Conservation (phyloP, 176 grass and related monocot species). For the Alopecurus myosuroides region DNA sequence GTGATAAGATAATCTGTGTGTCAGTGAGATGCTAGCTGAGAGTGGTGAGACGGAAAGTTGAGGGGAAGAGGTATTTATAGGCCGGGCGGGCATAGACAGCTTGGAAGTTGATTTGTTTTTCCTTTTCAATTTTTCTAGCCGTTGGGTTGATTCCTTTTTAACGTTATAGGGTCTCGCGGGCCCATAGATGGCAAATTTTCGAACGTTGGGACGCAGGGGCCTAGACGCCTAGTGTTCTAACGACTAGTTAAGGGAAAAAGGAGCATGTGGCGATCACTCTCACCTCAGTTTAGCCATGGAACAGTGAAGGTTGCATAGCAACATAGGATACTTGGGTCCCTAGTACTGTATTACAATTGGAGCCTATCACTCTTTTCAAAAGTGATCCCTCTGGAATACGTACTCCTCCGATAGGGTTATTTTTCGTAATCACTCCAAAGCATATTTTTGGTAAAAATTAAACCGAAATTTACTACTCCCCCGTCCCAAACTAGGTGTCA, state of each 20-base stretch:
- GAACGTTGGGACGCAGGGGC: background rate
- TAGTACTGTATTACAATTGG: no score
- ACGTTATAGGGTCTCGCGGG: background rate
- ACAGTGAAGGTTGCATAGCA: no score
- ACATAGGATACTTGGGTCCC: no score
- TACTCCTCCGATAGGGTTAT: no score
- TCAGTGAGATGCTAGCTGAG: background rate
- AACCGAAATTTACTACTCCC: no score
- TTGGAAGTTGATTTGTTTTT: background rate
- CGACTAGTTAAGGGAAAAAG: background rate
- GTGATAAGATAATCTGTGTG: background rate
- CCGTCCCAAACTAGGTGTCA: no score
- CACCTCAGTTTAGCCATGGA: background rate
- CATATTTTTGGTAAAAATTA: no score
- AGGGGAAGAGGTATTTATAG: constrained; percentile 9
- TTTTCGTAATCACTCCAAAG: no score
- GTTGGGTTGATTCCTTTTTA: background rate
- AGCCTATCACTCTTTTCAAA: no score
- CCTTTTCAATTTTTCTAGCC: background rate
- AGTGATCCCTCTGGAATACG: no score
- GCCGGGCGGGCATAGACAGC: background rate
- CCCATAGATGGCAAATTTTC: background rate
- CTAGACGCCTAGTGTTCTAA: background rate
- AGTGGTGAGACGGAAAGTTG: background rate
- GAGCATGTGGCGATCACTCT: background rate